These are phyloP conservation scores for Aureobasidium sp. DNA, from an alignment of 2,329 filamentous ascomycete species.

Conservation along the genomic window DNA sequence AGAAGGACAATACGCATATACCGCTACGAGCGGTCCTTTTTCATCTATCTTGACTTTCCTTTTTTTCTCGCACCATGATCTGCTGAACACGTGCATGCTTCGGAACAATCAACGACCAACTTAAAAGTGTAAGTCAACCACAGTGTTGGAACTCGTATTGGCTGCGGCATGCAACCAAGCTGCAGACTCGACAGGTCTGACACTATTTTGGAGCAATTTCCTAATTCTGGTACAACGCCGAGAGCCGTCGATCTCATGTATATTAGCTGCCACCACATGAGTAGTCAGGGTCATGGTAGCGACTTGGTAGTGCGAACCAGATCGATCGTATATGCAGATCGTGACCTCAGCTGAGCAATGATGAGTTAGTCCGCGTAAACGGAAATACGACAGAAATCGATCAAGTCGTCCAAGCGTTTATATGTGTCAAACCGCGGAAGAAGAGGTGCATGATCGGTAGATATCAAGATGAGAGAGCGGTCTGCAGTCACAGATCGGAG, in stretches of 20 bases:
- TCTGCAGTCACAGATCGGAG: background rate
- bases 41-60: background rate
- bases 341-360: background rate
- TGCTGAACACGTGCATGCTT: background rate
- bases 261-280: background rate
- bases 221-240: background rate
- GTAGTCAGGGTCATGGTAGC: slow-evolving; percentile 1
- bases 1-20: background rate
- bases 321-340: background rate
- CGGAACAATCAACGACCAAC: background rate
- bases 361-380: background rate
- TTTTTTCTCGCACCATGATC: background rate
- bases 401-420: background rate
- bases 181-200: background rate
- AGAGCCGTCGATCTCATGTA: background rate
- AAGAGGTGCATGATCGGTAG: background rate
- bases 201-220: background rate
- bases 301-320: background rate
- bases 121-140: background rate
- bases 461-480: background rate
- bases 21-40: background rate
- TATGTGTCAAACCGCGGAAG: background rate
- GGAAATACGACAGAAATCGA: background rate
- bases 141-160: background rate
- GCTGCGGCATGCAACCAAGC: background rate